A percentile compares a stretch with the other conserved stretches of the same genome.
Evolutionary conservation across 495 filamentous ascomycete genomes (phyloP).

Genomic region (Bacidia gigantensis): DNA sequence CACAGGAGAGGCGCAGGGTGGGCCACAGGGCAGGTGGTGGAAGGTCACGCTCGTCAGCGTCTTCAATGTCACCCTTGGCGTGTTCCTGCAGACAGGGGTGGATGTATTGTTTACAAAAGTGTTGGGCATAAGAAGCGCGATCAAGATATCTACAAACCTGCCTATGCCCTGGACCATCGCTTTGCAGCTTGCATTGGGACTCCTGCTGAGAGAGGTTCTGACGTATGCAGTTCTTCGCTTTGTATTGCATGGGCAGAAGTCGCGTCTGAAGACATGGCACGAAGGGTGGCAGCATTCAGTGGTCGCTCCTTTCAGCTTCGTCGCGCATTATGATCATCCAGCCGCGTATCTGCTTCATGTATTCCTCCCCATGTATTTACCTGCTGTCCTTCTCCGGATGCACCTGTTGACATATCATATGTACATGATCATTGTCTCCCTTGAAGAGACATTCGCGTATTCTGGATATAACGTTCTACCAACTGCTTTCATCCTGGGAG

Average conservation of each 20-base stretch:
- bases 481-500: constrained; percentile 54
- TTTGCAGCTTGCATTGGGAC: constrained; percentile 36
- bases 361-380: constrained; percentile 61
- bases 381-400: constrained; percentile 48
- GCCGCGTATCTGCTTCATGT: constrained; percentile 52
- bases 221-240: constrained; percentile 62
- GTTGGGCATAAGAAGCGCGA: constrained; percentile 37
- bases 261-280: constrained; percentile 35
- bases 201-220: constrained; percentile 44
- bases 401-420: constrained; percentile 73
- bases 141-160: constrained; percentile 43
- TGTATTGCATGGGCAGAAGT: constrained; percentile 41
- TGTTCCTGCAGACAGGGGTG: constrained; percentile 40
- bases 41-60: constrained; percentile 39
- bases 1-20: constrained; percentile 34
- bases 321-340: constrained; percentile 70
- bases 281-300: constrained; percentile 50
- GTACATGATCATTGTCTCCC: constrained; percentile 48
- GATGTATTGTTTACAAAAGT: constrained; percentile 41
- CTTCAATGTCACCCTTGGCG: constrained; percentile 46
- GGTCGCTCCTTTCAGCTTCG: constrained; percentile 47
- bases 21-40: constrained; percentile 30
- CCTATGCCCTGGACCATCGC: constrained; percentile 49
- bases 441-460: constrained; percentile 66
- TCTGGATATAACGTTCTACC: constrained; percentile 68